Conservation (phyloP, 139 green algal genomes). For the Bryopsis sp. region DNA sequence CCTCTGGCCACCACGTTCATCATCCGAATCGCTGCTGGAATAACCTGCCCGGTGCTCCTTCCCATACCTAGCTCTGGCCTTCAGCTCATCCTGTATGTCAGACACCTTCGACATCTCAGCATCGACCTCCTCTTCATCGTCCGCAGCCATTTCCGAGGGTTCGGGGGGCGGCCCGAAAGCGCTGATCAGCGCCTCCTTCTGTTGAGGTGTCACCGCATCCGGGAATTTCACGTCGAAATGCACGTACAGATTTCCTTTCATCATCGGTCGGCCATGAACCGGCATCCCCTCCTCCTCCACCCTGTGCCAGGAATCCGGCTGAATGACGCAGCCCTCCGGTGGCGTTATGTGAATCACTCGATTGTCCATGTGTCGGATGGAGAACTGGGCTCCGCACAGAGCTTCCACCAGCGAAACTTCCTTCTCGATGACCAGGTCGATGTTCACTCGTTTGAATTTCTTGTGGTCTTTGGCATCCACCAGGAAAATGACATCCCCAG, state of each 20-base stretch:
- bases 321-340: slow-evolving; percentile 73
- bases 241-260: slow-evolving; percentile 92
- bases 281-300: slow-evolving; percentile 95
- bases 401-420: slow-evolving; percentile 82
- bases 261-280: slow-evolving; percentile 72
- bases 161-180: not conserved
- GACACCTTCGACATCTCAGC: slow-evolving; percentile 2
- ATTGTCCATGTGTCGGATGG: slow-evolving; percentile 78
- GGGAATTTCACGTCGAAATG: slow-evolving; percentile 56
- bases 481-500: slow-evolving; percentile 94
- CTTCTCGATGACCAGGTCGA: slow-evolving; percentile 87
- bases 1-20: not conserved
- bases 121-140: slow-evolving; percentile 11
- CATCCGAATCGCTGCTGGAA: not conserved
- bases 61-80: slow-evolving; percentile 2
- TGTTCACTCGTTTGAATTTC: slow-evolving; percentile 78
- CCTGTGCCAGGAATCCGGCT: slow-evolving; percentile 70
- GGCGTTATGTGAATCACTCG: slow-evolving; percentile 66
- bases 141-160: slow-evolving; percentile 9
- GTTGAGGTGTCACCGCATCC: not conserved
- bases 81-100: slow-evolving; percentile 17
- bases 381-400: slow-evolving; percentile 74
- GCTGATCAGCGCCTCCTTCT: not conserved
- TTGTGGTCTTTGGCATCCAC: slow-evolving; percentile 87
- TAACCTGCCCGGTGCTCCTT: not conserved